phyloP scores from a whole-genome alignment of 495 filamentous ascomycete species.

The Trichoderma erinaceum region DNA sequence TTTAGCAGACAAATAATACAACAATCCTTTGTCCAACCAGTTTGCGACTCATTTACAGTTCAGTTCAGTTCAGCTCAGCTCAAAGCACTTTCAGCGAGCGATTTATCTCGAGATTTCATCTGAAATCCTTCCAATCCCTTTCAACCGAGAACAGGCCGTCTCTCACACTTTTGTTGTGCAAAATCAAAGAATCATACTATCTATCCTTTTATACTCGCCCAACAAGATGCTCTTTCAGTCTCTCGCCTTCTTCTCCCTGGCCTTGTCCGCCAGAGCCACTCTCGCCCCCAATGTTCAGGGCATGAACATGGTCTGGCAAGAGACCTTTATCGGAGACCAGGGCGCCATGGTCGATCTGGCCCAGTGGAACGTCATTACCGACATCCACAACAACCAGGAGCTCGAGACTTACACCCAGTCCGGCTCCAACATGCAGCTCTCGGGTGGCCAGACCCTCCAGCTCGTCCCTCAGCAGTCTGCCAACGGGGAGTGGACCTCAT shows the following conservation, averaged over 20 bases:
- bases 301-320: constrained; percentile 28
- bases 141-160: background rate
- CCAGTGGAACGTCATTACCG: constrained; percentile 28
- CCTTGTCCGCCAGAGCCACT: constrained; percentile 25
- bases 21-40: background rate
- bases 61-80: background rate
- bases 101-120: background rate
- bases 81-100: background rate
- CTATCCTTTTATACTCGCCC: background rate
- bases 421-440: constrained; percentile 31
- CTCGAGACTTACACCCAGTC: constrained; percentile 29
- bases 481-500: constrained; percentile 43
- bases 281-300: constrained; percentile 26
- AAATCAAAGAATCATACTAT: background rate
- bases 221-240: constrained; percentile 29
- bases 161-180: too few relatives aligned
- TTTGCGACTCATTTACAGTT: background rate
- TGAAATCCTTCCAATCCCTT: background rate
- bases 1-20: background rate
- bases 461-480: constrained; percentile 35
- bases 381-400: constrained; percentile 34
- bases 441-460: constrained; percentile 31
- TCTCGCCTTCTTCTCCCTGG: constrained; percentile 19
- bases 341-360: constrained; percentile 24
- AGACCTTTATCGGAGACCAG: constrained; percentile 27